Evolutionary conservation across 345 rosid genomes (phyloP), one percentile per base, ranked within the genome.

Genomic region (Boechera retrofracta): DNA sequence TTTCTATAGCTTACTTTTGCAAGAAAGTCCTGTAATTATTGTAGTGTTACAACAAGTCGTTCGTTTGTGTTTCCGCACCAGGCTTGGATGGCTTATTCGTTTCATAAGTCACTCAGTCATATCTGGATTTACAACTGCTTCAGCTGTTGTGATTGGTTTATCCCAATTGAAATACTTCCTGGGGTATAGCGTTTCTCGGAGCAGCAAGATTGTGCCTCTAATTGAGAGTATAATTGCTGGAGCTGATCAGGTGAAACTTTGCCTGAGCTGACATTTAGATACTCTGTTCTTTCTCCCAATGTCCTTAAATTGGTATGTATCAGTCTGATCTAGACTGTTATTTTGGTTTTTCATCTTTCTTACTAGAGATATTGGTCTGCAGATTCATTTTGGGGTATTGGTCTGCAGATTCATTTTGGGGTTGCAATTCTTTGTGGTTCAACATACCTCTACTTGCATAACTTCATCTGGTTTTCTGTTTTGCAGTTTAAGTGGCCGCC

Each of bases 401-500:
- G 16, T 16, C 16, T 16, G 16, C 4, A 28, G 48, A 48, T 45
- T 28, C 48, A 5, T 29, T 64, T 32, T 54, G 24, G 44, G 39
- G 68, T 16, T 68, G 54, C 42, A 26, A 31, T 63, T 38, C 10
- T 13, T 28, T 73, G 35, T 33, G 58, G 72, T 33, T 55, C n/a
- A 24, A 15, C 26, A 35, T n/a, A 55, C 58, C 32, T 55, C 33
- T 41, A 55, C 65, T 49, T 69, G 45, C 64, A 48, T 47, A 64
- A 64, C 47, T 55, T 65, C 47, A 45, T 64, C 6, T 45, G 13
- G 3, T 60, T 74, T 83, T 74, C 69, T 77, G 80, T 82, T 86
- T 89, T 91, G 94, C 84, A 95, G 99, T 95, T 95, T 83, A 84
- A 87, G 1, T 95, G 99, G 99, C 99, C 96, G 48, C 98, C 99